Base-by-base conservation (phyloP, 1,284 basidiomycete genomes). In the Xerocomus minutiporus region DNA sequence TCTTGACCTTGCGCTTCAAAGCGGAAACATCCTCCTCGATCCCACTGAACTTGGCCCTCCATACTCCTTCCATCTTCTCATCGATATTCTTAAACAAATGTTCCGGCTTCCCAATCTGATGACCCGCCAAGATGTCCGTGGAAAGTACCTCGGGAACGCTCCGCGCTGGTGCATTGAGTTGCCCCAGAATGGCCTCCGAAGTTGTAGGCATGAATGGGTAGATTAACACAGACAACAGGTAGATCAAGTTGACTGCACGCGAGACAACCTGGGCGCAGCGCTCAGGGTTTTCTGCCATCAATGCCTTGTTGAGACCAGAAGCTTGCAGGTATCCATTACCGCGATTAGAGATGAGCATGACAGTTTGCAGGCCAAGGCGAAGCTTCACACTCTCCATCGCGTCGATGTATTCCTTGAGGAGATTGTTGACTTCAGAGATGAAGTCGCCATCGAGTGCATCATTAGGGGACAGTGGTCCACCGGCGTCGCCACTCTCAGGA, bases 171-270 rank as follows among this genome's bases (percentile, higher is more conserved):
- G 94, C 95, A 68, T 97, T 93, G 59, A 99, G 81, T 69, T 99
- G 97, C 31, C 73, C 69, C 55, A 97, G 79, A 56, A 99, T 95
- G 8, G 85, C 78, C 20, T 84, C 83, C 26, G 88, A 84, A 0
- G 92, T 96, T 25, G 85, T 80, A 36, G 97, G 97, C 95, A 99
- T 98, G 83, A 94, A 99, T 0, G 97, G 96, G 68, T 95, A 89
- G 59, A 93, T 73, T 58, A 97, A 75, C 31, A 86, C 86, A 11
- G 91, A 89, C 53, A 99, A 80, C 29, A 88, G 73, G 71, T 97
- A 99, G 70, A 99, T 97, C 60, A 99, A 77, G 74, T 98, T 98
- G 70, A 94, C 73, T 23, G 93, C 89, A 54, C 95, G 86, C 43
- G 91, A 84, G 57, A 98, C 77, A 57, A 98, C 93, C 64, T 92